Conservation (phyloP, 495 filamentous ascomycete genomes). For the Xylaria intraflava region DNA sequence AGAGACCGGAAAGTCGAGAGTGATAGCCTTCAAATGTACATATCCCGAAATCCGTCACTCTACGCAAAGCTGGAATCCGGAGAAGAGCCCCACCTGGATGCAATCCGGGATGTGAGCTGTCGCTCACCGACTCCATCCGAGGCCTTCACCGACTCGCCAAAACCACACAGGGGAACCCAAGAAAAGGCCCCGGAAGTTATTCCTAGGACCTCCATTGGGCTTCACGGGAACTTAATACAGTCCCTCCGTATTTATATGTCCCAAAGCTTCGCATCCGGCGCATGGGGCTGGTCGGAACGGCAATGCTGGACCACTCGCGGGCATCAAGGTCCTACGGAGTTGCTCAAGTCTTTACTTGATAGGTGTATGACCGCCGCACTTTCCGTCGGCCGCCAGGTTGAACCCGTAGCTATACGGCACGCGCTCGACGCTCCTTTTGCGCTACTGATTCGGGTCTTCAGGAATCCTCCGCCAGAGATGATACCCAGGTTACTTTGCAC, state of each 20-base stretch:
- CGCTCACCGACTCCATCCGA: constrained; percentile 17
- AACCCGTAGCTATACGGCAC: constrained; percentile 15
- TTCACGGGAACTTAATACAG: constrained; percentile 18
- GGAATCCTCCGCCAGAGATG: constrained; percentile 22
- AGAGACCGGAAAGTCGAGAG: constrained; percentile 23
- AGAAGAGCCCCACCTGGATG: constrained; percentile 17
- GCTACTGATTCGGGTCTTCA: constrained; percentile 25
- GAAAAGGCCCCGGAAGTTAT: background rate
- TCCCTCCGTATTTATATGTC: constrained; percentile 16
- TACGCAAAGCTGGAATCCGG: constrained; percentile 26
- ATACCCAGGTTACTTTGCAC: constrained; percentile 23
- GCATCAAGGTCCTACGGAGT: constrained; percentile 19
- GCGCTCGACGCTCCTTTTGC: constrained; percentile 23
- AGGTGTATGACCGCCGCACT: constrained; percentile 26
- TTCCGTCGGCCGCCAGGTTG: constrained; percentile 22
- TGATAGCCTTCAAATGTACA: constrained; percentile 24
- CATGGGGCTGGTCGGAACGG: constrained; percentile 21
- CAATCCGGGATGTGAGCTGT: constrained; percentile 26
- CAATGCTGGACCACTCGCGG: constrained; percentile 22
- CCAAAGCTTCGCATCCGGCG: constrained; percentile 15
- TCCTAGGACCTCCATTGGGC: background rate
- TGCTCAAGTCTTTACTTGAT: constrained; percentile 23
- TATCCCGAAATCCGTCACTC: constrained; percentile 26
- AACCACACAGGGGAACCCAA: background rate
- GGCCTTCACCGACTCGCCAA: background rate